Conservation (phyloP, 805 yeast species). For the Metschnikowia henanensis region DNA sequence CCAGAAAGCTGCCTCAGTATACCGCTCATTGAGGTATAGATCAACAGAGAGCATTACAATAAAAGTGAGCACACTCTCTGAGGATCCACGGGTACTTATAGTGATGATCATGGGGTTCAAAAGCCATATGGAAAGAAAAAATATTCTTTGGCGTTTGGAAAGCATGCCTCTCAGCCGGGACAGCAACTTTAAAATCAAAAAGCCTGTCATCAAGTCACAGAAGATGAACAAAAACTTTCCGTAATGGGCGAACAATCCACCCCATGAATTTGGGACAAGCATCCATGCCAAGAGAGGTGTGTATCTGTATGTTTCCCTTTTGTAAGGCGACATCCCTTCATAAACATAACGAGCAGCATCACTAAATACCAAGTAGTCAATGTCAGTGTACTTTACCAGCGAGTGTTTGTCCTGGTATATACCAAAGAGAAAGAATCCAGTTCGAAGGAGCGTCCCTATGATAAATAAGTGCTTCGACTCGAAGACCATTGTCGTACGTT, state of each 20-base stretch:
- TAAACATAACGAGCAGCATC: slow-evolving; percentile 82
- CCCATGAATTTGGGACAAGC: slow-evolving; percentile 63
- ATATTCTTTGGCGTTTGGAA: slow-evolving; percentile 10
- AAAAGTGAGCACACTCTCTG: slow-evolving; percentile 86
- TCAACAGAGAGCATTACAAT: slow-evolving; percentile 51
- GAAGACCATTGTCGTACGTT: too few species aligned
- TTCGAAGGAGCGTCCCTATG: slow-evolving; percentile 37
- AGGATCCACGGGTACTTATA: slow-evolving; percentile 89
- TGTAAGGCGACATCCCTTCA: slow-evolving; percentile 66
- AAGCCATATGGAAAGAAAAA: slow-evolving; percentile 69
- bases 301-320: slow-evolving; percentile 86
- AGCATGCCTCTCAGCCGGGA: neutral
- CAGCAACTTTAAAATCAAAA: slow-evolving; percentile 31
- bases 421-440: slow-evolving; percentile 74
- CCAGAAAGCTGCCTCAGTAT: slow-evolving; percentile 39
- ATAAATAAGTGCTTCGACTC: slow-evolving; percentile 6
- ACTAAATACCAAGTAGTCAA: slow-evolving; percentile 90
- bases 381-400: slow-evolving; percentile 87
- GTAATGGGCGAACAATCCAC: slow-evolving; percentile 47
- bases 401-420: slow-evolving; percentile 80
- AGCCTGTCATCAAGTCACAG: slow-evolving; percentile 83
- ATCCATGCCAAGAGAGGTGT: slow-evolving; percentile 91
- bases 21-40: slow-evolving; percentile 34
- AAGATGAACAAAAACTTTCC: slow-evolving; percentile 79
- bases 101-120: slow-evolving; percentile 94